Conservation (phyloP, 768 basidiomycete species). For the Phlebiopsis flavidoalba region DNA sequence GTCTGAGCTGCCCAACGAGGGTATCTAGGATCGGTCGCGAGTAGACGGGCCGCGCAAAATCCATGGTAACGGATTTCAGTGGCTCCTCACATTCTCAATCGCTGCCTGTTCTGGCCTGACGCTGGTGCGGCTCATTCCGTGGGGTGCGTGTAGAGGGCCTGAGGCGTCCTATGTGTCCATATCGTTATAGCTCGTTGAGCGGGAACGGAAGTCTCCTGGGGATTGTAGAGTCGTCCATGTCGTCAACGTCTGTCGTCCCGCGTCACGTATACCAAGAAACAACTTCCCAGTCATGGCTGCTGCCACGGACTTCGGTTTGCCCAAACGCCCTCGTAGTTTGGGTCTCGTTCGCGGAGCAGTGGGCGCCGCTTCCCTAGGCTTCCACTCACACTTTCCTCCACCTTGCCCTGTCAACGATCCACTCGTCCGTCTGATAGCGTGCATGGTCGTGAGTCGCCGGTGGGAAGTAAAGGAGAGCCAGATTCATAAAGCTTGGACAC, state of each 20-base stretch:
- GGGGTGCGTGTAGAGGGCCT: neutral
- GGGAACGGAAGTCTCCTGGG: slow-evolving; percentile 39
- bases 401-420: slow-evolving; percentile 43
- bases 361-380: slow-evolving; percentile 74
- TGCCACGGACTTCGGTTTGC: slow-evolving; percentile 68
- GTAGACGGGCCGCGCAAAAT: slow-evolving; percentile 58
- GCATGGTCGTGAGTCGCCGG: slow-evolving; percentile 72
- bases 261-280: slow-evolving; percentile 48
- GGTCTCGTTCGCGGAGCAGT: slow-evolving; percentile 85
- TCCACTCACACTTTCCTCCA: slow-evolving; percentile 51
- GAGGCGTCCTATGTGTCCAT: neutral
- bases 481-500: slow-evolving; percentile 82
- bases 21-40: slow-evolving; percentile 39
- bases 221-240: slow-evolving; percentile 1
- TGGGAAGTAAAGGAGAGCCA: slow-evolving; percentile 69
- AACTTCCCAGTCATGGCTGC: slow-evolving; percentile 69
- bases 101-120: neutral
- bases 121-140: neutral
- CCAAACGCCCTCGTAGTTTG: slow-evolving; percentile 62
- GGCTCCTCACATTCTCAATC: slow-evolving; percentile 7
- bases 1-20: slow-evolving; percentile 31
- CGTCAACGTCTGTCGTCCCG: slow-evolving; percentile 3
- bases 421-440: slow-evolving; percentile 48
- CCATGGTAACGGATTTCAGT: slow-evolving; percentile 46
- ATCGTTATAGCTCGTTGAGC: slow-evolving; percentile 50